Evolutionary conservation across 2,329 filamentous ascomycete species (phyloP).

Genomic region (Cordyceps javanica): DNA sequence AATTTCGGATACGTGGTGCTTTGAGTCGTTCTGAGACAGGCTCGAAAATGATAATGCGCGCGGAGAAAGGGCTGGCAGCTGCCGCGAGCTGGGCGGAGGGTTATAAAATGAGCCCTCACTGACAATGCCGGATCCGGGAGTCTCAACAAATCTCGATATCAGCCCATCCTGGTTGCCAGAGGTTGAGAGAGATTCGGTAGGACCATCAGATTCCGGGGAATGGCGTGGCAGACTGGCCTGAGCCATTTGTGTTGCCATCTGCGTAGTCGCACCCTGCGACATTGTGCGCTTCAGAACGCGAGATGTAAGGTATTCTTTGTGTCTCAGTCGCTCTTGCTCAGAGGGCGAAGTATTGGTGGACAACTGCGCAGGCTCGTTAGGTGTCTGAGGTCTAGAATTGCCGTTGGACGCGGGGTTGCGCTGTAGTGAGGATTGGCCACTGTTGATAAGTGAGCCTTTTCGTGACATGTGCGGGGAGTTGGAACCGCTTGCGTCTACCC

Average conservation of each 20-base stretch:
- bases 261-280: conserved; percentile 54
- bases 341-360: conserved; percentile 22
- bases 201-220: conserved; percentile 25
- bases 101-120: conserved; percentile 49
- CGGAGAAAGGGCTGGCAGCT: conserved; percentile 27
- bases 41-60: conserved; percentile 39
- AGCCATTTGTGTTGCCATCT: conserved; percentile 55
- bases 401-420: conserved; percentile 14
- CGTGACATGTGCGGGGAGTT: conserved; percentile 50
- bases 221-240: conserved; percentile 34
- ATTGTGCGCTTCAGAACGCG: conserved; percentile 59
- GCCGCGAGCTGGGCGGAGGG: conserved; percentile 24
- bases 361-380: conserved; percentile 20
- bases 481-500: conserved; percentile 60
- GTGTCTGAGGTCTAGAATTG: conserved; percentile 31
- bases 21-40: conserved; percentile 22
- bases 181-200: conserved; percentile 17
- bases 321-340: conserved; percentile 39
- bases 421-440: conserved; percentile 41
- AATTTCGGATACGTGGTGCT: conserved; percentile 18
- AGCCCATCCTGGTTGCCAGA: conserved; percentile 39
- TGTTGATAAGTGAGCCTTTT: conserved; percentile 43
- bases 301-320: conserved; percentile 62
- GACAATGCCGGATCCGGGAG: conserved; percentile 41
- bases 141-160: conserved; percentile 55